phyloP scores from a whole-genome alignment of 176 grass and related monocot species.

The Oryza meridionalis region DNA sequence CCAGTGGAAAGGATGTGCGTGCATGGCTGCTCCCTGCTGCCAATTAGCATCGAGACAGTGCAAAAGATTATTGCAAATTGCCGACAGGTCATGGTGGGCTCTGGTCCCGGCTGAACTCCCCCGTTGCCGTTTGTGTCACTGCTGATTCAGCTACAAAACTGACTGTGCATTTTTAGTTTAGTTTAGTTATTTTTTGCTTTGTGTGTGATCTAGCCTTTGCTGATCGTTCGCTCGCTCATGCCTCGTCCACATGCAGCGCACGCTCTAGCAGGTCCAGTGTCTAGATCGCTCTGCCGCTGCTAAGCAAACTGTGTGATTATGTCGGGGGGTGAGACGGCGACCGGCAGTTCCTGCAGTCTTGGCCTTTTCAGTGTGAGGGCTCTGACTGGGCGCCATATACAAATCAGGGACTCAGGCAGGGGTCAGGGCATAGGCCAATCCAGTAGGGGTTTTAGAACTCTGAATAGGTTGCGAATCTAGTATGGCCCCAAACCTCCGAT shows the following conservation, averaged over 20 bases:
- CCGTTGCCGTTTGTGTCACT: slow-evolving; percentile 36
- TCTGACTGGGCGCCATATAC: background rate
- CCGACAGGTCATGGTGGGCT: slow-evolving; percentile 40
- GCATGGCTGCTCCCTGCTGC: background rate
- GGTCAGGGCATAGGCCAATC: background rate
- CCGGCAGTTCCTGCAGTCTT: slow-evolving; percentile 27
- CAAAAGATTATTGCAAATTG: background rate
- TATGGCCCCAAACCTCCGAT: background rate
- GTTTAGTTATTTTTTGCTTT: background rate
- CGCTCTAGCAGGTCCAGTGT: slow-evolving; percentile 3
- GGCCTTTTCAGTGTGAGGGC: slow-evolving; percentile 9
- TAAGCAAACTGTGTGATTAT: slow-evolving; percentile 24
- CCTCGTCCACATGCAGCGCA: slow-evolving; percentile 27
- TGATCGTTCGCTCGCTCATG: background rate
- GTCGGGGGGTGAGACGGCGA: slow-evolving; percentile 13
- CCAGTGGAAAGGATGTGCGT: slow-evolving; percentile 39
- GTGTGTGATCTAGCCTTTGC: background rate
- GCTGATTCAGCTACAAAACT: slow-evolving; percentile 49
- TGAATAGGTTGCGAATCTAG: background rate
- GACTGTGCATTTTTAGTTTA: background rate
- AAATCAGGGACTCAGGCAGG: background rate
- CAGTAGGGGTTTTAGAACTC: background rate
- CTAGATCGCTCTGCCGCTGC: slow-evolving; percentile 13
- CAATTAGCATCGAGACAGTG: slow-evolving; percentile 16
- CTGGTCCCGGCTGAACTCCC: slow-evolving; percentile 22